phyloP scores from a whole-genome alignment of 164 flowering plant species.

The Brasenia schreberi region DNA sequence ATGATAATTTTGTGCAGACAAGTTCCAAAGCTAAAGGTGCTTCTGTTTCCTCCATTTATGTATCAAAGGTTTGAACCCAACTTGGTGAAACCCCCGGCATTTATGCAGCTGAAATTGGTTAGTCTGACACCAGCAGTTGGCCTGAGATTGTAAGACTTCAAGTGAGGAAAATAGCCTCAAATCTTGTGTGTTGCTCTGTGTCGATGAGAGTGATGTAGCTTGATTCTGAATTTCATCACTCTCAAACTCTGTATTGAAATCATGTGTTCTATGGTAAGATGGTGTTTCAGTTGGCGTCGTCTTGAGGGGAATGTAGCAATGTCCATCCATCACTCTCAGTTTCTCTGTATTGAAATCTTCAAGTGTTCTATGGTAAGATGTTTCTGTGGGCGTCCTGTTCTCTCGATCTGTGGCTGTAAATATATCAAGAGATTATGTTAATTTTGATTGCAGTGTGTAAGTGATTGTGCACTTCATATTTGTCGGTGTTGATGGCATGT shows the following conservation, averaged over 20 bases:
- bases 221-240: slow-evolving; percentile 5
- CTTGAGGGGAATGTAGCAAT: no score
- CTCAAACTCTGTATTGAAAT: not conserved
- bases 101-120: slow-evolving; percentile 17
- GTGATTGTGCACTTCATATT: no score
- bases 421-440: no score
- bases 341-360: no score
- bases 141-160: not conserved
- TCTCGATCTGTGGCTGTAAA: no score
- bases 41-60: slow-evolving; percentile 42
- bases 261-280: no score
- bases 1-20: slow-evolving; percentile 24
- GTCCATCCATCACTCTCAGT: no score
- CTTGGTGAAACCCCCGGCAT: slow-evolving; percentile 36
- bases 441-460: no score
- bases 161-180: slow-evolving; percentile 17
- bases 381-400: no score
- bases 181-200: slow-evolving; percentile 62
- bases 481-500: no score
- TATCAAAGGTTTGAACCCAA: slow-evolving; percentile 64
- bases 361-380: no score
- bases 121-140: slow-evolving; percentile 3
- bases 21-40: slow-evolving; percentile 26
- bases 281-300: no score
- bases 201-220: slow-evolving; percentile 48